phyloP scores from a whole-genome alignment of 2,329 filamentous ascomycete genomes.

The Pyricularia sp. region DNA sequence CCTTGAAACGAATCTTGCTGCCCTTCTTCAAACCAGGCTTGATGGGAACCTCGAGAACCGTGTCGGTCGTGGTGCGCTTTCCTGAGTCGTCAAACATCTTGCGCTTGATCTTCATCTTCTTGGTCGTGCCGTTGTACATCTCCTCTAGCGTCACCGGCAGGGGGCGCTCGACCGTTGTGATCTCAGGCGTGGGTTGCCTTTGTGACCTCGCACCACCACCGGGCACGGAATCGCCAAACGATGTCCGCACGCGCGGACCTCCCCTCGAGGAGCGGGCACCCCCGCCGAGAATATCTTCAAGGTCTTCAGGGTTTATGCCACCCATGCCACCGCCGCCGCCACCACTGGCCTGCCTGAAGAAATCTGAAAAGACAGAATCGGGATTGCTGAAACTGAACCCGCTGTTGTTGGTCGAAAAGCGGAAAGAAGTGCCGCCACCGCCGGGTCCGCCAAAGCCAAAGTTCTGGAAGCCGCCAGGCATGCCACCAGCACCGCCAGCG shows the following conservation, averaged over 20 bases:
- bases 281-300: conserved; percentile 45
- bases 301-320: conserved; percentile 29
- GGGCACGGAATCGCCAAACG: conserved; percentile 22
- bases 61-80: conserved; percentile 79
- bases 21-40: conserved; percentile 94
- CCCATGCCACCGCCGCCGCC: conserved; percentile 34
- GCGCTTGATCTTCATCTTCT: conserved; percentile 97
- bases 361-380: conserved; percentile 77
- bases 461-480: conserved; percentile 22
- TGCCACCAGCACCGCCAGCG: conserved; percentile 42
- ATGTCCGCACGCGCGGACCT: conserved; percentile 27
- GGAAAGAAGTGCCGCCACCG: conserved; percentile 46
- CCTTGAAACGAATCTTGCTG: conserved; percentile 96
- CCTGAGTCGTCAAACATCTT: conserved; percentile 85
- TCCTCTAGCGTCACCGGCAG: conserved; percentile 80
- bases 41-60: conserved; percentile 88
- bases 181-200: conserved; percentile 62
- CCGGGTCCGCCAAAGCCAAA: conserved; percentile 30
- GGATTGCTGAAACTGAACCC: conserved; percentile 81
- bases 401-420: conserved; percentile 49
- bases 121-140: conserved; percentile 74
- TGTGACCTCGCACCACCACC: conserved; percentile 19
- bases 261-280: conserved; percentile 29
- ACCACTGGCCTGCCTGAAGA: conserved; percentile 53
- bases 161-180: conserved; percentile 81